Evolutionary conservation across 148 eudicot species (phyloP).

Genomic region (Chenopodium suecicum): DNA sequence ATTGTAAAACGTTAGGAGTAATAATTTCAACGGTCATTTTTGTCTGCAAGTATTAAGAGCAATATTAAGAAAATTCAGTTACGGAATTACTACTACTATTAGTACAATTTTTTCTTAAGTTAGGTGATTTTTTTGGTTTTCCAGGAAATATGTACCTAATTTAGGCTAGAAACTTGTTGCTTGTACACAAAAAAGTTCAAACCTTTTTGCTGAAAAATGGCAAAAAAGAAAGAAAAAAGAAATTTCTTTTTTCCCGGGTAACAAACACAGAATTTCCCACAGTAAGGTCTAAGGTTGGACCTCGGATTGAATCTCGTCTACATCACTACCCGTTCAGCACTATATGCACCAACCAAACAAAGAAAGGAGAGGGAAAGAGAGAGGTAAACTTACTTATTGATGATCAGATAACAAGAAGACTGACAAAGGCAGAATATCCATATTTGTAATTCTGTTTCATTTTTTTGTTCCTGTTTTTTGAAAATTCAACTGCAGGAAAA

Average conservation of each 20-base stretch:
- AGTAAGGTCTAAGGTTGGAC: too few species aligned
- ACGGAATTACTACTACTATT: conserved; percentile 15
- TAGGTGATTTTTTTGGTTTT: conserved; percentile 16
- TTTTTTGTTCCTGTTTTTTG: background rate
- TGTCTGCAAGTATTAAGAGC: conserved; percentile 17
- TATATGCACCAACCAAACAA: background rate
- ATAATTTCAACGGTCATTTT: conserved; percentile 28
- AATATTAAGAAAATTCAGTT: conserved; percentile 26
- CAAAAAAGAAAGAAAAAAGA: background rate
- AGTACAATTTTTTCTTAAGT: conserved; percentile 12
- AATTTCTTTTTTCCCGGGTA: background rate
- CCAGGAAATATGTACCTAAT: background rate
- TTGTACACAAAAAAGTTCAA: background rate
- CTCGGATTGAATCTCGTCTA: background rate
- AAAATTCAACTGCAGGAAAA: background rate
- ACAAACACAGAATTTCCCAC: background rate
- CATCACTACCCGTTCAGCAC: background rate
- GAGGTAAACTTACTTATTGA: conserved; percentile 3
- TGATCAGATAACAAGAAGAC: background rate
- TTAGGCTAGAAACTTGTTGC: background rate
- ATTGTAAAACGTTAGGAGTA: conserved; percentile 24
- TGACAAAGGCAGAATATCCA: conserved; percentile 10
- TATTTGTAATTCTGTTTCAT: background rate
- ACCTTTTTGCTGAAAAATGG: background rate
- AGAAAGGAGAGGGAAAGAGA: background rate